These are phyloP conservation scores for Lenwebbia sp. DNA, from an alignment of 345 rosid species.

Conservation along the genomic window DNA sequence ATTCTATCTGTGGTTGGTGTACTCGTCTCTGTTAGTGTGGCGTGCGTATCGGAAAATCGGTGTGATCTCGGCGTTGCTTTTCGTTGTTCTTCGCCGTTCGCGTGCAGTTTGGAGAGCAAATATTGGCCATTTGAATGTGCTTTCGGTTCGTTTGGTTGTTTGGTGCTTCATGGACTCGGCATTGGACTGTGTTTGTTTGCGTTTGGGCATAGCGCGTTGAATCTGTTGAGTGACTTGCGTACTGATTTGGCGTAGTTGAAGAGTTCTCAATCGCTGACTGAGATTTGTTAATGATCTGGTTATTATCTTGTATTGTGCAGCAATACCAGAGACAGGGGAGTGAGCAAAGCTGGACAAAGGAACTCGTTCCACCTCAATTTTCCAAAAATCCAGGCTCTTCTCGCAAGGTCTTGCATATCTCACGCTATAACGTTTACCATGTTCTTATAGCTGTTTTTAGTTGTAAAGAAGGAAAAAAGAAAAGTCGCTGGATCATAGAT, in stretches of 20 bases:
- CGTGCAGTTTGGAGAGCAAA: neutral
- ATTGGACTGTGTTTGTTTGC: neutral
- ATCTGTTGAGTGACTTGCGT: neutral
- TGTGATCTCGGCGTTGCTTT: neutral
- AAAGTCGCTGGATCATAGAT: neutral
- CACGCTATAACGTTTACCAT: neutral
- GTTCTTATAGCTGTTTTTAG: neutral
- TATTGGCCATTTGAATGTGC: neutral
- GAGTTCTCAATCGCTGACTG: neutral
- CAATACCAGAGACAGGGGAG: constrained; percentile 22
- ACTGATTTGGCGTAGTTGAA: neutral
- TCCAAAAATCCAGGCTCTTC: constrained; percentile 32
- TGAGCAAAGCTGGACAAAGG: constrained; percentile 40
- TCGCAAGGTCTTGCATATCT: constrained; percentile 33
- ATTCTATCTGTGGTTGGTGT: neutral
- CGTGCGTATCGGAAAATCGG: neutral
- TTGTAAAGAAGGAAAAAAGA: neutral
- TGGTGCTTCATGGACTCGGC: neutral
- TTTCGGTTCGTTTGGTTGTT: neutral
- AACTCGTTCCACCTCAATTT: constrained; percentile 41
- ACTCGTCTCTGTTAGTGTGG: neutral
- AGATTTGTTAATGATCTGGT: neutral
- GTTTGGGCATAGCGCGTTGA: neutral
- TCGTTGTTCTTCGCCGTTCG: neutral
- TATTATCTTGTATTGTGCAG: neutral